Conservation (phyloP, 2,329 filamentous ascomycete genomes). For the Fusarium mundagurra region DNA sequence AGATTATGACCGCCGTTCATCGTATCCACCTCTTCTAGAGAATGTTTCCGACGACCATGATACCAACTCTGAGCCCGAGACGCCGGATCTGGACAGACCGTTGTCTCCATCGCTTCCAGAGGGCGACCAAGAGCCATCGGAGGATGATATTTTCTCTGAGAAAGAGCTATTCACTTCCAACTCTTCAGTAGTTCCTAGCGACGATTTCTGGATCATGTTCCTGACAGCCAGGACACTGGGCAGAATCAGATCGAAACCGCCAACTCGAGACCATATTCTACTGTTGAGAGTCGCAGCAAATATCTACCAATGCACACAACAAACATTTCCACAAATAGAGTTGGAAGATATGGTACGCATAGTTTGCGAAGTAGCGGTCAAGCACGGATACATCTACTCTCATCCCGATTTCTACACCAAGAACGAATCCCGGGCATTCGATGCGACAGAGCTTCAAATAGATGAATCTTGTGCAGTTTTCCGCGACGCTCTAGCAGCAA, state of each 20-base stretch:
- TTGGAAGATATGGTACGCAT: not conserved
- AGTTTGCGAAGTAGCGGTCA: not conserved
- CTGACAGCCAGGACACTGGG: not conserved
- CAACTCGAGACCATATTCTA: not conserved
- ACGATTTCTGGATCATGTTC: not conserved
- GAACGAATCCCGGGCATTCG: fast-evolving
- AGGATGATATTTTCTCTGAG: fast-evolving
- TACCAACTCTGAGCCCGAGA: not conserved
- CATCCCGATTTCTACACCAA: not conserved
- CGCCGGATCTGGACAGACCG: not conserved
- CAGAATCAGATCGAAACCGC: not conserved
- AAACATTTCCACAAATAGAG: fast-evolving
- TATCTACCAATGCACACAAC: not conserved
- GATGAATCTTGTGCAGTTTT: not conserved
- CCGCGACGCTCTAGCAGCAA: not conserved
- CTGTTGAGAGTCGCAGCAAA: not conserved
- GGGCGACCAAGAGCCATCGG: not conserved
- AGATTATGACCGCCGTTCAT: not conserved
- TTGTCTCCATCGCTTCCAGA: not conserved
- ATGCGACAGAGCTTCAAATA: too few species aligned
- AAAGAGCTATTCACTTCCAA: not conserved
- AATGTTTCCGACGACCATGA: not conserved
- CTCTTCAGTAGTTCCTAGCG: fast-evolving
- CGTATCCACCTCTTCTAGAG: not conserved
- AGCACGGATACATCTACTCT: not conserved